Evolutionary conservation across 2,329 filamentous ascomycete species (phyloP), one percentile per base, ranked within the genome.

Genomic region (Xylariaceae sp.): DNA sequence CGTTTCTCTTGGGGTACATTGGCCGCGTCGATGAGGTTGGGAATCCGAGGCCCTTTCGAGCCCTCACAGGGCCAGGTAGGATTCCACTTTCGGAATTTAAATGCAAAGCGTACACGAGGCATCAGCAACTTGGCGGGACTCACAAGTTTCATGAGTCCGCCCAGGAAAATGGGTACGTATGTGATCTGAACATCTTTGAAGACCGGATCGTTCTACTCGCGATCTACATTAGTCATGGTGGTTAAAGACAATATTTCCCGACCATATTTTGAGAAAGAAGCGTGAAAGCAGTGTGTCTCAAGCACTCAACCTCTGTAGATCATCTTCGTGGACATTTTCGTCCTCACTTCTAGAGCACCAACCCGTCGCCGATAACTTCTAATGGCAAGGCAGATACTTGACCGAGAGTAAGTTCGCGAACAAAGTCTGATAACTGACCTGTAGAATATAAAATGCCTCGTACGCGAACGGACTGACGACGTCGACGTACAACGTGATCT

Each of bases 391-490:
- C 12, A 36, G 33, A 36, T 4, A 36, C 15, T 27, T 27, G 22
- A 27, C 22, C 22, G 22, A 27, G 22, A 5, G 4, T 27, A 27
- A n/a, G 22, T 27, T 27, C 7, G 22, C 22, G 7, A 7, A 36
- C 12, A 10, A 14, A 18, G 41, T 31, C 22, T 6, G 14, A 10
- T 30, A 15, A 65, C 69, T 39, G 52, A 72, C 70, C n/a, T 63
- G 58, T 3, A 72, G 49, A 11, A 72, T 56, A 46, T 72, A 55
- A 49, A 68, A 71, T 3, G 67, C 69, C 48, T 65, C 57, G 47
- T 72, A 72, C 2, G 64, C 65, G 52, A 72, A 72, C 1, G 70
- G 70, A 48, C 68, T 71, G 47, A 72, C 67, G 35, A 63, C 62
- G 57, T 73, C 70, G 9, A 72, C 58, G 48, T 67, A 72, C 35